phyloP scores from a whole-genome alignment of 352 stramenopile genomes.

The Pythium oligandrum region DNA sequence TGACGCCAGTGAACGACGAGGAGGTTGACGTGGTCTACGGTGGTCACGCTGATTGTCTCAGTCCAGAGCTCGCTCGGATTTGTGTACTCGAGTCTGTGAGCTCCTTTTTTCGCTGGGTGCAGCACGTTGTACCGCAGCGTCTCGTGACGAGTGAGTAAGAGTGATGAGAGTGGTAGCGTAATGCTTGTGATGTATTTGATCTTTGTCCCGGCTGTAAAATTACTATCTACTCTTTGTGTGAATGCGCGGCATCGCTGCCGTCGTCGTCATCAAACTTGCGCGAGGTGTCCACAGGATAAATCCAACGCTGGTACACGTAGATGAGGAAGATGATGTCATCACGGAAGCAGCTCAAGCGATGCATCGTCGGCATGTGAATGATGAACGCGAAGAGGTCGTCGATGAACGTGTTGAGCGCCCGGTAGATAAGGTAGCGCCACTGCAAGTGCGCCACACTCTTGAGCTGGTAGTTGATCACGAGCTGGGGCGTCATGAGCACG shows the following conservation, averaged over 20 bases:
- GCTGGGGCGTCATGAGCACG: conserved; percentile 87
- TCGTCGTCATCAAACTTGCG: conserved; percentile 45
- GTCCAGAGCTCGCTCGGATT: conserved; percentile 4
- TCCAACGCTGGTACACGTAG: conserved; percentile 89
- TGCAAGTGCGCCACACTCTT: conserved; percentile 89
- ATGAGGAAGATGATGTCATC: conserved; percentile 91
- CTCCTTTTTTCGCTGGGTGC: conserved; percentile 7
- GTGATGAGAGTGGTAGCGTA: background rate
- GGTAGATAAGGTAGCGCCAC: conserved; percentile 95
- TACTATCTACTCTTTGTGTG: background rate
- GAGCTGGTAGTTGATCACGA: conserved; percentile 93
- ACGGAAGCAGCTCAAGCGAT: conserved; percentile 85
- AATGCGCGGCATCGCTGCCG: conserved; percentile 5
- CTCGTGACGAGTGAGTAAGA: background rate
- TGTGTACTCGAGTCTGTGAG: conserved; percentile 5
- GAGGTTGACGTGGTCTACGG: conserved; percentile 2
- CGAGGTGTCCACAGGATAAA: conserved; percentile 79
- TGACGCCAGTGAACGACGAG: conserved; percentile 4
- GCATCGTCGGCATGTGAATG: conserved; percentile 90
- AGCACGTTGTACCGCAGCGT: conserved; percentile 4
- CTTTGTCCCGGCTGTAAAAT: background rate
- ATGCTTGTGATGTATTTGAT: background rate
- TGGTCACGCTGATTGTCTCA: conserved; percentile 5
- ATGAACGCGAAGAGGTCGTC: conserved; percentile 91
- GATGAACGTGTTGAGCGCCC: conserved; percentile 91